phyloP scores from a whole-genome alignment of 192 early-diverging fungal species.

The Rhizophlyctis rosea region DNA sequence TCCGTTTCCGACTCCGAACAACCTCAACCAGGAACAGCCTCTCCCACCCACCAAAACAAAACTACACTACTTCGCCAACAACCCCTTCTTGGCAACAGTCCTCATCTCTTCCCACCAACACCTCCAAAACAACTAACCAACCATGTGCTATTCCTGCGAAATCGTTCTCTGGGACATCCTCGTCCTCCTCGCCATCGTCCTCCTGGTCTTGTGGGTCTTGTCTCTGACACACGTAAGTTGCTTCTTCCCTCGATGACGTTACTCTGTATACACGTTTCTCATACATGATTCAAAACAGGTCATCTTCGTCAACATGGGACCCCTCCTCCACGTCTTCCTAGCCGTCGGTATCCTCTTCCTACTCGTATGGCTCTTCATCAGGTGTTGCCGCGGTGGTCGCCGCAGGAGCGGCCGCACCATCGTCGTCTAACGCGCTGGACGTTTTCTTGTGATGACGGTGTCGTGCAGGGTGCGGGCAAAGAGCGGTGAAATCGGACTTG shows the following conservation, averaged over 20 bases:
- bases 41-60: no score
- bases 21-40: no score
- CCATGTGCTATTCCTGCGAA: slow-evolving; percentile 33
- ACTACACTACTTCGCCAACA: no score
- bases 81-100: no score
- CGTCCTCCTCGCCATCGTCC: slow-evolving; percentile 29
- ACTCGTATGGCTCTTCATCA: neutral
- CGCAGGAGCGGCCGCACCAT: neutral
- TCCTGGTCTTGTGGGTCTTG: slow-evolving; percentile 30
- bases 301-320: slow-evolving; percentile 2
- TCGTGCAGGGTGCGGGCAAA: no score
- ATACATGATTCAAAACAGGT: neutral
- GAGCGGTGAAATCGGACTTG: no score
- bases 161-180: slow-evolving; percentile 34
- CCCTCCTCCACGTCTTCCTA: slow-evolving; percentile 10
- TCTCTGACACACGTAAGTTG: neutral
- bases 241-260: neutral
- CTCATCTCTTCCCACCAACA: no score
- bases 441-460: no score
- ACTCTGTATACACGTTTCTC: neutral
- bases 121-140: no score
- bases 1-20: no score
- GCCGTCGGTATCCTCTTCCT: slow-evolving; percentile 8
- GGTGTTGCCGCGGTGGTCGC: slow-evolving; percentile 1
- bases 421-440: neutral